Base-by-base conservation (phyloP, 1,284 basidiomycete genomes). In the Microbotryum saponariae region DNA sequence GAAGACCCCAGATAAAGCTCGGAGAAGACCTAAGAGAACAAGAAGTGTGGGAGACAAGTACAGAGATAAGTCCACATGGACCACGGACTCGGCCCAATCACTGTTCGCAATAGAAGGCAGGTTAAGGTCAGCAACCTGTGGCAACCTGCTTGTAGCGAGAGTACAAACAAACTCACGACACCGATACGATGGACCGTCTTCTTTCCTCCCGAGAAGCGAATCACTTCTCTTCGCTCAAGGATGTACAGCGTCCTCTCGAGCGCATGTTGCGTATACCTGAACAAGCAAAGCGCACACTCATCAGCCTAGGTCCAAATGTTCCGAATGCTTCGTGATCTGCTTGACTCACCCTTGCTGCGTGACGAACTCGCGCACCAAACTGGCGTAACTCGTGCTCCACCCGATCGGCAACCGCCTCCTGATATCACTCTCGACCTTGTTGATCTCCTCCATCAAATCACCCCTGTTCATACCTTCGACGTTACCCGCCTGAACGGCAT, bases 331-430 rank as follows among this genome's bases (percentile, higher is more conserved):
- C 6, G 27, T 27, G 27, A 5, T 27, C 1, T 6, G 27, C 0
- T 6, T 7, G 31, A 93, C 69, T 82, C 87, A 94, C 5, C 91
- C 89, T 75, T 97, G 91, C 69, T 89, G 85, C 9, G 84, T 87
- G 14, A 97, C 93, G 76, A 98, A 98, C 77, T 98, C 96, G 68
- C 86, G 84, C n/a, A 93, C 84, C 55, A 99, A 80, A 71, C 86
- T 89, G 76, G 92, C 89, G 73, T 97, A 97, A 72, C 89, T 91
- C 56, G 93, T 97, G 69, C 86, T 91, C 91, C 94, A 97, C 4
- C 67, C 94, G 57, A 99, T 88, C 0, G 96, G 94, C 66, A 98
- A 78, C 51, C 96, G 79, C 66, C 91, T 78, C 63, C 87, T 80
- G 59, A 99, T 81, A 75, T 98, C 96, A 72, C 86, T 86, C 77